Conservation (phyloP, 2,329 filamentous ascomycete species). For the Pyrenophora tritici-repentis region DNA sequence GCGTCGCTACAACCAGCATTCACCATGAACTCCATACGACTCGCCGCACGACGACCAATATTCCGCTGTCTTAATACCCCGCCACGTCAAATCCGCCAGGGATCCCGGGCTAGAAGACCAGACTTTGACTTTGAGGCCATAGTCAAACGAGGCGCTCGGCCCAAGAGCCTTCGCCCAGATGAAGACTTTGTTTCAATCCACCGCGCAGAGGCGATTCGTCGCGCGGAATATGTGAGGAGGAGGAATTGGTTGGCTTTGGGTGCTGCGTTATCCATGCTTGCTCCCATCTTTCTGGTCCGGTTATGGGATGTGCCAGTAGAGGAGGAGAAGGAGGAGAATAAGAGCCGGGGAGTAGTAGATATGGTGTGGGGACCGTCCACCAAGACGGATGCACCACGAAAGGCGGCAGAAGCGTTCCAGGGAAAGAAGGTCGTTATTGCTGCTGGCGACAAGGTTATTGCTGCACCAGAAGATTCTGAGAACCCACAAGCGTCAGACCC, state of each 20-base stretch:
- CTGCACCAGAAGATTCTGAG: slow-evolving; percentile 44
- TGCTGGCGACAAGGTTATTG: slow-evolving; percentile 64
- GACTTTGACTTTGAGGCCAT: slow-evolving; percentile 24
- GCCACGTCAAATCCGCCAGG: slow-evolving; percentile 23
- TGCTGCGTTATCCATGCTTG: slow-evolving; percentile 44
- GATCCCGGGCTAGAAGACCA: slow-evolving; percentile 21
- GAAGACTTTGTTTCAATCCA: slow-evolving; percentile 42
- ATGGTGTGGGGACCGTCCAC: slow-evolving; percentile 33
- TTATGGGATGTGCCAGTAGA: slow-evolving; percentile 38
- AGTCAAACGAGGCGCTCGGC: slow-evolving; percentile 13
- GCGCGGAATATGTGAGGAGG: slow-evolving; percentile 30
- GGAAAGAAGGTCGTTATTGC: slow-evolving; percentile 64
- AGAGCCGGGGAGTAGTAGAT: slow-evolving; percentile 32
- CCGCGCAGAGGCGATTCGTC: slow-evolving; percentile 39
- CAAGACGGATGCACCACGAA: slow-evolving; percentile 35
- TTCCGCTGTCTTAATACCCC: slow-evolving; percentile 35
- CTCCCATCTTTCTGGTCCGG: slow-evolving; percentile 43
- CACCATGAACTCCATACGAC: slow-evolving; percentile 40
- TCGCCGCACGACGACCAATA: slow-evolving; percentile 35
- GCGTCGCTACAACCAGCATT: not conserved
- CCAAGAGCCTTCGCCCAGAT: slow-evolving; percentile 19
- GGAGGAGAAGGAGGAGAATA: slow-evolving; percentile 24
- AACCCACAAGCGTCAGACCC: slow-evolving; percentile 40
- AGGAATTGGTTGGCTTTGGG: slow-evolving; percentile 44
- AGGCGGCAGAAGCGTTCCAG: slow-evolving; percentile 51